Evolutionary conservation across 768 basidiomycete genomes (phyloP), one percentile per base, ranked within the genome.

Genomic region (Boletus patriciae): DNA sequence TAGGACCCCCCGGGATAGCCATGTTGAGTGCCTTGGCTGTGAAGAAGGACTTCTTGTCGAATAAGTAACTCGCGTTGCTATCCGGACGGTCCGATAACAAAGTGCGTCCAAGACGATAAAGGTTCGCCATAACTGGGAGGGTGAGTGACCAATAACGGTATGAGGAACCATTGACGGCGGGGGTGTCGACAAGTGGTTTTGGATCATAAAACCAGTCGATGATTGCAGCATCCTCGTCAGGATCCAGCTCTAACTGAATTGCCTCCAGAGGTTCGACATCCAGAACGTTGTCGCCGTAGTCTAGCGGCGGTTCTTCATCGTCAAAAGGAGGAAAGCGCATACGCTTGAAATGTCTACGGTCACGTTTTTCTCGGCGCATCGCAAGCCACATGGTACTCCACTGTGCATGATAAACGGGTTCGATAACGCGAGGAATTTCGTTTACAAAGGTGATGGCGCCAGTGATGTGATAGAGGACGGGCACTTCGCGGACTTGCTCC

Each of bases 381-480:
- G 97, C 96, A 45, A 99, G 79, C 97, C 97, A 99, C 97, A 99
- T 99, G 6, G 92, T 91, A 70, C 93, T 95, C 97, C 97, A 99
- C 68, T 98, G 97, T 1, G 97, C 94, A 72, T 99, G 97, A 74
- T 97, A 98, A 11, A 99, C 84, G 7, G 97, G 97, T 72, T 98
- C 97, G 59, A 98, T 90, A 63, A 99, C 85, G 46, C 93, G 88
- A 42, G 97, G 97, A 38, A 98, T 90, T 73, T 98, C 94, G 76
- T 98, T 98, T 63, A 99, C 97, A 67, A 99, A 99, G 3, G 97
- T 98, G 75, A 99, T 99, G 40, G 97, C 97, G 61, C 97, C 97
- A 10, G 97, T 98, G 68, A 99, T 96, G 72, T 99, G 97, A 74
- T 99, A 99, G 55, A 99, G 80, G 18, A 98, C 95, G 10, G 94